Conservation (phyloP, 768 basidiomycete genomes). For the Tricholoma bakamatsutake region DNA sequence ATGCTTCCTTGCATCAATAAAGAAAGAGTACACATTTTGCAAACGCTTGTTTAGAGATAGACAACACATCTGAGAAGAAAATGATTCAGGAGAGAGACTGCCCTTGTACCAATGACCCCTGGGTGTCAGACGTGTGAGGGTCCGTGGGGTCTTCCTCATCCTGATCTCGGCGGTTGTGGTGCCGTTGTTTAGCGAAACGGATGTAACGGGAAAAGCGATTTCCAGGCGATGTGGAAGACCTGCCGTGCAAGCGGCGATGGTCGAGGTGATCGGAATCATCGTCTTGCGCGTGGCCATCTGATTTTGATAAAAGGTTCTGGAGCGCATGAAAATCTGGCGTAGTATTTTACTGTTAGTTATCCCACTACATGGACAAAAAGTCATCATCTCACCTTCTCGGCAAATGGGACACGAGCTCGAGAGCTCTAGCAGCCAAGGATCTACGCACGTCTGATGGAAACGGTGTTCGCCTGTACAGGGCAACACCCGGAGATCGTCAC, state of each 20-base stretch:
- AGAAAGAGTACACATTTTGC: background rate
- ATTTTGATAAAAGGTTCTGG: conserved; percentile 45
- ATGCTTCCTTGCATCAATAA: background rate
- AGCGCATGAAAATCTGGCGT: conserved; percentile 52
- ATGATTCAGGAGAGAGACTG: background rate
- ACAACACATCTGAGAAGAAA: background rate
- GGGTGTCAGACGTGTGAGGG: conserved; percentile 27
- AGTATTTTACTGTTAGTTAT: background rate
- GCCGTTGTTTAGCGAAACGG: conserved; percentile 41
- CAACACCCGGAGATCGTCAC: conserved; percentile 84
- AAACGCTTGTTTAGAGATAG: background rate
- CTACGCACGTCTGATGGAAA: conserved; percentile 88
- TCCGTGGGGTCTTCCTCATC: conserved; percentile 27
- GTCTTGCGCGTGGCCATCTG: conserved; percentile 13
- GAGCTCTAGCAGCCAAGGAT: conserved; percentile 88
- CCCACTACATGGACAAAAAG: background rate
- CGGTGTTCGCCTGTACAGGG: conserved; percentile 89
- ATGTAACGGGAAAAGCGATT: conserved; percentile 55
- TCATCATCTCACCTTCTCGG: conserved; percentile 60
- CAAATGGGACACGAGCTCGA: conserved; percentile 92
- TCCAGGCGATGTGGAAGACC: conserved; percentile 10
- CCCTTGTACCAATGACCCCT: conserved; percentile 21
- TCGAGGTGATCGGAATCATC: conserved; percentile 8
- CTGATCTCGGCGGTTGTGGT: conserved; percentile 18
- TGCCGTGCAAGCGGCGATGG: conserved; percentile 2